Conservation (phyloP, 2,329 filamentous ascomycete genomes). For the Sporothrix pseudoabietina region DNA sequence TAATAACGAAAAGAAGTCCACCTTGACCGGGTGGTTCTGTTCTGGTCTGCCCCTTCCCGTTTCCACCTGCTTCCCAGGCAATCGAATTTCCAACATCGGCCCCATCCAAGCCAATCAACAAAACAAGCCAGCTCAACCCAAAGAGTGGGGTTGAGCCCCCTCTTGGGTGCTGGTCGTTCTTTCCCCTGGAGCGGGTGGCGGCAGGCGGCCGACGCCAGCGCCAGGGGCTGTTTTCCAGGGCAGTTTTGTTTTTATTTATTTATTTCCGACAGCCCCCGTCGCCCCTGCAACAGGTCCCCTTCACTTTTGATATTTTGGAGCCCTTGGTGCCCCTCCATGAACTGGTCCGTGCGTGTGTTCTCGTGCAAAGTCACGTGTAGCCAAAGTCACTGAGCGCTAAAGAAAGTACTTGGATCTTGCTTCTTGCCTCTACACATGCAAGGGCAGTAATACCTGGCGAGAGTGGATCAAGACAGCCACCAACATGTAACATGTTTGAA, state of each 20-base stretch:
- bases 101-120: conserved; percentile 34
- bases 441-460: no score
- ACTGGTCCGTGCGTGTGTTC: conserved; percentile 25
- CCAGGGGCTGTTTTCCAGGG: conserved; percentile 7
- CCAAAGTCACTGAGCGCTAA: no score
- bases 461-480: no score
- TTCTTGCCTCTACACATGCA: no score
- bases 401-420: background rate
- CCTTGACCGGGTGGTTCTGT: background rate
- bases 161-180: background rate
- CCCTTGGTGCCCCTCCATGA: conserved; percentile 20
- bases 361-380: background rate
- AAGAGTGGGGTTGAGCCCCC: conserved; percentile 29
- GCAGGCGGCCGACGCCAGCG: background rate
- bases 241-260: conserved; percentile 26
- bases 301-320: conserved; percentile 1
- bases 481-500: no score
- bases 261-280: conserved; percentile 15
- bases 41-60: background rate
- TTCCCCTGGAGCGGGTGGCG: background rate
- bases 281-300: conserved; percentile 26
- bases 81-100: conserved; percentile 23
- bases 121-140: conserved; percentile 26
- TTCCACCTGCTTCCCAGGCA: conserved; percentile 10
- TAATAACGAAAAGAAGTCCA: background rate